Base-by-base conservation (phyloP, 352 stramenopile genomes). In the Aphanomyces stellatus region DNA sequence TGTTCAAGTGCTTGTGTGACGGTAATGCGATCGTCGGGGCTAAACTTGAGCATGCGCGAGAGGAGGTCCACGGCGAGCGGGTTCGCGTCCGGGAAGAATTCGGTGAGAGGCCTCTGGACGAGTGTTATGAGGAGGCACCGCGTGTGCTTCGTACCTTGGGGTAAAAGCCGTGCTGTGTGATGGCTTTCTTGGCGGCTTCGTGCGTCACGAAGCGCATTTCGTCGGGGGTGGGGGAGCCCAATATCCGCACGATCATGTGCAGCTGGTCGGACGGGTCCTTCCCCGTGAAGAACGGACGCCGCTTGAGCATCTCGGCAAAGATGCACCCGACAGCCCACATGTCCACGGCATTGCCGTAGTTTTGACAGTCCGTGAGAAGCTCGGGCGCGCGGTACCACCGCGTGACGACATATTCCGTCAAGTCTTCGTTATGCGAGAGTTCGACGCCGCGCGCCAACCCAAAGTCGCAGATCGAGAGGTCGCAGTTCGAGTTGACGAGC, bases 241-340 rank as follows among this genome's bases (percentile, higher is more conserved):
- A 78, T 64, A 91, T 82, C 37, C 81, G 80, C 53, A 91, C 85
- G 63, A 95, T 95, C 75, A 88, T 91, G 70, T 92, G 80, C 28
- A 95, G 70, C 60, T 95, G 85, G 61, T 95, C 82, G 22, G 82
- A 88, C n/a, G 81, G 82, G 67, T 95, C 81, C 31, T 81, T 67
- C 2, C 86, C 86, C 10, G 82, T 91, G 71, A 95, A 92, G 67
- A 92, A 93, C 1, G 84, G 96, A 57, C 98, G 98, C 51, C 97
- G 84, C n/a, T 85, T 80, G 48, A 99, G 85, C 71, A 99, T 94
- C 76, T 99, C 97, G 30, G 94, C 97, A 74, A 99, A 99, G 76
- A 99, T 99, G 75, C 97, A 99, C 7, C 97, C 97, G 28, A 99
- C 87, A 53, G 86, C 89, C 94, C 94, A 98, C 53, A 98, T 89